Evolutionary conservation across 306 rosid species (phyloP), one percentile per base, ranked within the genome.

Genomic region (Psophocarpus tetragonolobus): DNA sequence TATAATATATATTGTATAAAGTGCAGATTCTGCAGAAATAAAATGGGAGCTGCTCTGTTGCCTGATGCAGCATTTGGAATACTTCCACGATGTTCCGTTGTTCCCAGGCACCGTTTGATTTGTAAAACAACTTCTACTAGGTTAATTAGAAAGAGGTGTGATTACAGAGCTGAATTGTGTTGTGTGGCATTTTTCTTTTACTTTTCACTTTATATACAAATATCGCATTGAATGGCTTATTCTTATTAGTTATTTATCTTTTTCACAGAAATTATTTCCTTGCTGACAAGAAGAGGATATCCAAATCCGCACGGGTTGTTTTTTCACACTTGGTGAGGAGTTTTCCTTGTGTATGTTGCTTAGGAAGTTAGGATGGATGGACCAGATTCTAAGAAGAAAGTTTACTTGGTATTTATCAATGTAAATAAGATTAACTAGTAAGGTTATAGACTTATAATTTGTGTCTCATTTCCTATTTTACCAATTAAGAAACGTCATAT

Each of bases 41-140:
- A 71, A 84, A 90, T 90, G 96, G 88, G 86, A 71, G 61, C 80
- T 29, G 65, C 86, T 78, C 66, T 84, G 64, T 68, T 90, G 74
- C 85, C 84, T 30, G 85, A 82, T 50, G 53, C 81, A 57, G 85
- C 90, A 58, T 81, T 85, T 68, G 86, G 90, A 67, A 8, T 80
- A 66, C 23, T 75, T 68, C 85, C 83, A 33, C 74, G 82, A 47
- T 72, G 69, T 42, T 75, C 87, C 58, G 3, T 77, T 50, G 70
- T 81, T 32, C 69, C 77, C 30, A 73, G 54, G 35, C 74, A 18
- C 32, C 78, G 85, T 77, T 79, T 71, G 63, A n/a, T 61, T 54
- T n/a, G 67, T 82, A 84, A 69, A 73, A 36, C 75, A 71, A 30
- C 71, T 45, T 77, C 86, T 47, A 48, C 18, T 39, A 67, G 76